Conservation (phyloP, 2,329 filamentous ascomycete genomes). For the Aspergillus sp. region DNA sequence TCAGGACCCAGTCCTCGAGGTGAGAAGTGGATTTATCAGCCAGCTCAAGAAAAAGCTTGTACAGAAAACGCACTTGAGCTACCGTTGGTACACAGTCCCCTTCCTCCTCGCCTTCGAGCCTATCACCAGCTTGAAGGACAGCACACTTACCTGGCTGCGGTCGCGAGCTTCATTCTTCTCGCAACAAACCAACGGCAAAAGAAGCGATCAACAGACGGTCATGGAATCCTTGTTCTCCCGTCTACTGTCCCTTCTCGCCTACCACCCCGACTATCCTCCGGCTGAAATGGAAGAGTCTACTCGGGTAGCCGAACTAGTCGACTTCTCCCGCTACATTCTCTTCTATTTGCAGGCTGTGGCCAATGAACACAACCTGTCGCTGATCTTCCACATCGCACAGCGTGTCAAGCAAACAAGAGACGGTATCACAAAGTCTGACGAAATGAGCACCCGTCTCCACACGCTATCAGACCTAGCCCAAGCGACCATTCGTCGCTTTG, state of each 20-base stretch:
- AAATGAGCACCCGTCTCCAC: constrained; percentile 63
- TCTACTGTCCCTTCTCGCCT: constrained; percentile 82
- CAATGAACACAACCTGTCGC: constrained; percentile 79
- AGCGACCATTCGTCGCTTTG: constrained; percentile 78
- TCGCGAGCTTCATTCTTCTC: constrained; percentile 72
- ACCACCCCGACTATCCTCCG: constrained; percentile 81
- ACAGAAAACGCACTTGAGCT: constrained; percentile 68
- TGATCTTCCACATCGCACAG: constrained; percentile 91
- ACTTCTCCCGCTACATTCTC: constrained; percentile 84
- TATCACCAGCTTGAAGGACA: constrained; percentile 67
- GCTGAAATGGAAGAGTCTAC: constrained; percentile 39
- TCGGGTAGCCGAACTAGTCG: constrained; percentile 64
- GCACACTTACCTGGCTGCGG: constrained; percentile 84
- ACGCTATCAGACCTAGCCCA: constrained; percentile 85
- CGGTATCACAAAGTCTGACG: constrained; percentile 62
- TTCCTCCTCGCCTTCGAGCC: constrained; percentile 94
- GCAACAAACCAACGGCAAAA: constrained; percentile 42
- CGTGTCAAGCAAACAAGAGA: constrained; percentile 89
- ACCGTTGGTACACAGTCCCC: constrained; percentile 84
- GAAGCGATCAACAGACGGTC: constrained; percentile 56
- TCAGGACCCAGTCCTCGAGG: constrained; percentile 73
- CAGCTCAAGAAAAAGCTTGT: constrained; percentile 74
- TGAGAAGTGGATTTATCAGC: constrained; percentile 76
- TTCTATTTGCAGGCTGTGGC: constrained; percentile 85
- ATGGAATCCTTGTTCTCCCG: constrained; percentile 82